Conservation (phyloP, 768 basidiomycete genomes). For the Rhizopogon vulgaris region DNA sequence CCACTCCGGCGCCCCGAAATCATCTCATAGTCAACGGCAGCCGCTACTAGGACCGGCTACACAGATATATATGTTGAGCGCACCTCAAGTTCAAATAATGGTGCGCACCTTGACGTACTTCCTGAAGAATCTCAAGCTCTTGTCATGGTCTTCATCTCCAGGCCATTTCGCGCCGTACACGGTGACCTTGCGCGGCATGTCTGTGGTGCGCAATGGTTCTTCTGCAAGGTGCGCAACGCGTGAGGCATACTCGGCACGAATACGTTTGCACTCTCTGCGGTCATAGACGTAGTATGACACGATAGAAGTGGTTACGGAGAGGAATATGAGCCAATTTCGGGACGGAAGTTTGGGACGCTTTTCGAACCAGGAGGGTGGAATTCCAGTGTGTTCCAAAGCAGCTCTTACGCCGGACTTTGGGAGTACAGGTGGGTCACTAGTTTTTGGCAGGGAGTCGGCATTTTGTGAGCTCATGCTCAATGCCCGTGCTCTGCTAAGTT, state of each 20-base stretch:
- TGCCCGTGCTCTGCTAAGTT: not conserved
- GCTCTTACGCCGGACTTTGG: conserved; percentile 49
- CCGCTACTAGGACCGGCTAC: conserved; percentile 90
- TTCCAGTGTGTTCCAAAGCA: conserved; percentile 63
- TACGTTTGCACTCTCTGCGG: conserved; percentile 69
- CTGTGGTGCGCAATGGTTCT: conserved; percentile 56
- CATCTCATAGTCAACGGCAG: conserved; percentile 89
- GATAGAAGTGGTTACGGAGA: conserved; percentile 65
- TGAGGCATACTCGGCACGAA: conserved; percentile 73
- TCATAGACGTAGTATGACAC: conserved; percentile 81
- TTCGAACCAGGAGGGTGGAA: conserved; percentile 72
- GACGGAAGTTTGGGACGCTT: conserved; percentile 85
- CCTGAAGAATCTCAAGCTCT: conserved; percentile 82
- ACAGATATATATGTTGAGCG: conserved; percentile 7
- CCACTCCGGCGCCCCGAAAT: conserved; percentile 78
- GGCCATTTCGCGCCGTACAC: conserved; percentile 92
- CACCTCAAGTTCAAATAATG: conserved; percentile 7
- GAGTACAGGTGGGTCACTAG: not conserved
- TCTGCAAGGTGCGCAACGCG: conserved; percentile 76
- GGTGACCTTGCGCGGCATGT: conserved; percentile 68
- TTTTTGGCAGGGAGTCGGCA: not conserved
- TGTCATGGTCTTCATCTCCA: conserved; percentile 88
- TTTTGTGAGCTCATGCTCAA: conserved; percentile 5
- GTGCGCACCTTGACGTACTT: conserved; percentile 90
- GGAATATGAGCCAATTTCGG: conserved; percentile 92